phyloP scores from a whole-genome alignment of 129 eudicot genomes.

The Chrysanthemum lavandulifolium region DNA sequence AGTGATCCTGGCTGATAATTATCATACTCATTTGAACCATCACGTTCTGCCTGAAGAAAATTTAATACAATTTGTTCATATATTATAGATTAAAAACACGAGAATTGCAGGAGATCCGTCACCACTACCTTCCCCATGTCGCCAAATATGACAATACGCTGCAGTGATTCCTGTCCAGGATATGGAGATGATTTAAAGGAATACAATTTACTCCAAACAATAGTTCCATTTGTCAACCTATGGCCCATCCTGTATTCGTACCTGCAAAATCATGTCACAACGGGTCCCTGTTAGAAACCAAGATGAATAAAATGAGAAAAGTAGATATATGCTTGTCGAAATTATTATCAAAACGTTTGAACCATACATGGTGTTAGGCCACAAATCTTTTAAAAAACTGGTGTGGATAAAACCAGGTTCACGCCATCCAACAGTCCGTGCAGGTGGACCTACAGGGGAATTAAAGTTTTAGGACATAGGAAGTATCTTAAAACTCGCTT shows the following conservation, averaged over 20 bases:
- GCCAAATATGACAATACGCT: constrained; percentile 67
- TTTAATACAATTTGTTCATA: neutral
- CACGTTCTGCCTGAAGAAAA: constrained; percentile 68
- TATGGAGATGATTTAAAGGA: constrained; percentile 67
- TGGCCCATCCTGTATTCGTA: constrained; percentile 69
- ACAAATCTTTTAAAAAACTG: constrained; percentile 61
- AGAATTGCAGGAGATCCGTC: neutral
- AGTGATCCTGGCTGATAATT: constrained; percentile 77
- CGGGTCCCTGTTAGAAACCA: constrained; percentile 1
- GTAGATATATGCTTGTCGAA: neutral
- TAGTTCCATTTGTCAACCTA: constrained; percentile 45
- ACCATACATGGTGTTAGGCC: constrained; percentile 66
- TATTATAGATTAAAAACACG: neutral
- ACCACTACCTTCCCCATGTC: constrained; percentile 81
- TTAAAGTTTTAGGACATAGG: neutral
- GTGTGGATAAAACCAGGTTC: constrained; percentile 89
- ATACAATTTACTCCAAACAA: constrained; percentile 56
- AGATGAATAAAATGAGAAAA: constrained; percentile 10
- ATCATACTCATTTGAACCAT: constrained; percentile 65
- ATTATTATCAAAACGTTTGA: neutral
- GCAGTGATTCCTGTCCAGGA: constrained; percentile 76
- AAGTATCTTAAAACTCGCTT: neutral
- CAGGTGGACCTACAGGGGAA: constrained; percentile 58
- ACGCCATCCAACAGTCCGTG: constrained; percentile 89
- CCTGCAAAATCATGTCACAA: constrained; percentile 33